Evolutionary conservation across 257 asterid species (phyloP).

Genomic region (Euphrasia confusa): DNA sequence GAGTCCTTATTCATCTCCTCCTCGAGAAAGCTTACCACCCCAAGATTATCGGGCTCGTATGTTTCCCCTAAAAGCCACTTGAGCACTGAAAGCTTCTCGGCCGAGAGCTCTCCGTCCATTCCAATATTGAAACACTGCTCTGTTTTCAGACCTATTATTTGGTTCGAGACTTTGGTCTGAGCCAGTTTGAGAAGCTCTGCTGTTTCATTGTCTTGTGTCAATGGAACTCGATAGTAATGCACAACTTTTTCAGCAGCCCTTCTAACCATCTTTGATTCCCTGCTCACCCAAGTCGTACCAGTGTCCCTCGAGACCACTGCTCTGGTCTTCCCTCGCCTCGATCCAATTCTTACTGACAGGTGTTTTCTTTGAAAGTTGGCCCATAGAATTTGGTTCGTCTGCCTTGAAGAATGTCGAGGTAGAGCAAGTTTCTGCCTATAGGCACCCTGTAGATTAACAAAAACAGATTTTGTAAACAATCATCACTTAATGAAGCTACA

Average conservation of each 20-base stretch:
- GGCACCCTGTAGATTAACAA: slow-evolving; percentile 40
- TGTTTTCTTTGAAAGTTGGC: slow-evolving; percentile 33
- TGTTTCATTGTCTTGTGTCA: slow-evolving; percentile 56
- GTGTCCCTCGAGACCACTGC: slow-evolving; percentile 51
- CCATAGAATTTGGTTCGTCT: slow-evolving; percentile 46
- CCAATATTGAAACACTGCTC: slow-evolving; percentile 91
- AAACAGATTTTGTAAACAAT: not conserved
- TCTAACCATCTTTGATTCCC: slow-evolving; percentile 23
- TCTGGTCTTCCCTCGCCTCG: slow-evolving; percentile 27
- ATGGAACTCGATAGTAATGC: slow-evolving; percentile 64
- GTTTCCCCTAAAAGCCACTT: slow-evolving; percentile 89
- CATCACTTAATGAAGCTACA: not conserved
- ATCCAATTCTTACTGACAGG: slow-evolving; percentile 17
- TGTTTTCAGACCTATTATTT: slow-evolving; percentile 59
- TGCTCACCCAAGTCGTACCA: slow-evolving; percentile 27
- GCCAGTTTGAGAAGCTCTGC: slow-evolving; percentile 61
- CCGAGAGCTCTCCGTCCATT: slow-evolving; percentile 43
- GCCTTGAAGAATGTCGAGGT: slow-evolving; percentile 39
- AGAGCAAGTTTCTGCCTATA: slow-evolving; percentile 41
- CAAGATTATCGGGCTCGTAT: slow-evolving; percentile 67
- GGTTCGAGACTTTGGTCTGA: slow-evolving; percentile 54
- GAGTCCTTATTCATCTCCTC: slow-evolving; percentile 29
- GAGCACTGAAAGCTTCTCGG: slow-evolving; percentile 55
- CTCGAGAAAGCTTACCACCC: slow-evolving; percentile 61
- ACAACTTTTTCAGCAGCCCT: slow-evolving; percentile 41